Evolutionary conservation across 176 grass and related monocot genomes (phyloP), one percentile per base, ranked within the genome.

Genomic region (Ampelocalamus luodianensis): DNA sequence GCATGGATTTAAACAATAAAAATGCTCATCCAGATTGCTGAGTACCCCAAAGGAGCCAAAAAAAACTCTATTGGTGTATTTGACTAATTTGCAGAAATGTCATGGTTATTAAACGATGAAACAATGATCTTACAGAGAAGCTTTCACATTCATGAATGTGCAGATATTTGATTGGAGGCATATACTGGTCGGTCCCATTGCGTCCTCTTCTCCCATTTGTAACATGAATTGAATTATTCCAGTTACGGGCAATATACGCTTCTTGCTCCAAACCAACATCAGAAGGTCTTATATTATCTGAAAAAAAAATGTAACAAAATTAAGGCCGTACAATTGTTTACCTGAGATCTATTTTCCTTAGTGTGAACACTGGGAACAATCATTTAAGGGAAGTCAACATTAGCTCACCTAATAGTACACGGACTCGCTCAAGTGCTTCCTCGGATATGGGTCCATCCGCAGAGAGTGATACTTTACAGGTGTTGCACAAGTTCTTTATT

Each of bases 261-360:
- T 97, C 94, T 69, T 94, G 84, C 24, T 94, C 90, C 62, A 97
- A 73, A 24, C 94, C 94, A 27, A 97, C 92, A 79, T 97, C 92
- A 72, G 79, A 64, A 64, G 94, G 92, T 65, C 80, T 87, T 39
- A 94, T 97, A 68, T 91, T 79, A 83, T 89, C 94, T 97, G 74
- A 38, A 58, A 92, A 81, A 56, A 44, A 92, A 80, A 68, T 36
- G 17, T 14, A 76, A 34, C 5, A 77, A 38, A 10, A 68, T 46
- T 26, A 85, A 60, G 46, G 16, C 1, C 58, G 42, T 66, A 77
- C 16, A 80, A 4, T 26, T 64, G 24, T 32, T 55, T 38, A n/a
- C 17, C 18, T 38, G 50, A 15, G 32, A 75, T 37, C 29, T 75
- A 12, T 75, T n/a, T 38, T 37, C 48, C 27, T 20, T n/a, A 12